These are phyloP conservation scores for Erythrophleum fordii DNA, from an alignment of 306 rosid genomes.

Conservation along the genomic window DNA sequence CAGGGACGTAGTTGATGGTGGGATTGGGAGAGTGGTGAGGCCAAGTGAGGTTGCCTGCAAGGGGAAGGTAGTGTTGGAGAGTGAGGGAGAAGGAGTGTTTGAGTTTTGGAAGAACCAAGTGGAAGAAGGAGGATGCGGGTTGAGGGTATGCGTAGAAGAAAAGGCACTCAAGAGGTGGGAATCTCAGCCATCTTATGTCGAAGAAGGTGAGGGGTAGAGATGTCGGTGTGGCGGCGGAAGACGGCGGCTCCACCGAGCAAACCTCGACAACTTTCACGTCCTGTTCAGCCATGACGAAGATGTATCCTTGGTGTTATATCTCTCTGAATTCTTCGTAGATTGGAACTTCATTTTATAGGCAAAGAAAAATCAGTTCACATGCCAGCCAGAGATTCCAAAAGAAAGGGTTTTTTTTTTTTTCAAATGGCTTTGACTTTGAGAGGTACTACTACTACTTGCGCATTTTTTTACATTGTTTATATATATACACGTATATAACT, in stretches of 20 bases:
- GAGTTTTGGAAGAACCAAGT: slow-evolving; percentile 43
- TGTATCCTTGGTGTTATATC: no score
- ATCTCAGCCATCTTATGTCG: not conserved
- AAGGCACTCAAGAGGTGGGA: not conserved
- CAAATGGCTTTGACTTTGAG: no score
- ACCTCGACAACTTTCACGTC: not conserved
- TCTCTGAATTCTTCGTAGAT: no score
- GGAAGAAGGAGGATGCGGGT: not conserved
- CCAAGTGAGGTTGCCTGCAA: slow-evolving; percentile 46
- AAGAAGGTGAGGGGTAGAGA: not conserved
- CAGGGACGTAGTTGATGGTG: slow-evolving; percentile 27
- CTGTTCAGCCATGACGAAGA: not conserved
- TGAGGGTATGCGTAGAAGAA: slow-evolving; percentile 8
- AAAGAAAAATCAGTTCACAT: no score
- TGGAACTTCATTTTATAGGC: no score
- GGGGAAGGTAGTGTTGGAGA: slow-evolving; percentile 37
- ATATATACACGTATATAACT: no score
- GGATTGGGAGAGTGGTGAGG: slow-evolving; percentile 29
- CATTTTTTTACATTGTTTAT: no score
- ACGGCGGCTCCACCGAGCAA: not conserved
- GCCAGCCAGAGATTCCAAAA: no score
- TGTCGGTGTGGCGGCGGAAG: not conserved
- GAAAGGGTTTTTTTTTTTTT: no score
- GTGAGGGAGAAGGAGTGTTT: slow-evolving; percentile 44
- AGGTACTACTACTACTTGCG: no score